A percentile compares a stretch with the other conserved stretches of the same genome.
Evolutionary conservation across 2,329 filamentous ascomycete genomes (phyloP).

Genomic region (Sordariomycetes sp.): DNA sequence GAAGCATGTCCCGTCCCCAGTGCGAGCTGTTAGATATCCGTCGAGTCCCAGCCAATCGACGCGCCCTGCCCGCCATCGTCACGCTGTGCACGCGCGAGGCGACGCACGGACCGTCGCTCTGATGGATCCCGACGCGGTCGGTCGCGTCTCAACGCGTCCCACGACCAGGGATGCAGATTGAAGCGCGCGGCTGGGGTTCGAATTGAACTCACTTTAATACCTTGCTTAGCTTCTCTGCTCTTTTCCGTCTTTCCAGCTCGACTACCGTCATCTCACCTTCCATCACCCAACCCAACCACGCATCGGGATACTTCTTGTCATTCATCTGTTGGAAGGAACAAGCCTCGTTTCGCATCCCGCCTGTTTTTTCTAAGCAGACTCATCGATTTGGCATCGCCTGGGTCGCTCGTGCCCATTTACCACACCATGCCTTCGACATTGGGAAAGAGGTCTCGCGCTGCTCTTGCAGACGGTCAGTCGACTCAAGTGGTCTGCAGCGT

Average conservation of each 20-base stretch:
- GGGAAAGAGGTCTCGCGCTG: constrained; percentile 24
- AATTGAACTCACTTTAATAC: too few relatives aligned
- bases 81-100: not conserved
- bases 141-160: constrained; percentile 21
- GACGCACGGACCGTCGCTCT: constrained; percentile 16
- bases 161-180: constrained; percentile 3
- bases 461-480: constrained; percentile 19
- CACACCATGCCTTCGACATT: constrained; percentile 8
- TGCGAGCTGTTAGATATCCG: too few relatives aligned
- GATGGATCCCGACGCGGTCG: constrained; percentile 17
- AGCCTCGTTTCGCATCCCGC: not conserved
- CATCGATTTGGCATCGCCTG: not conserved
- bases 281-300: too few relatives aligned
- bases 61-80: not conserved
- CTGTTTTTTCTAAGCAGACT: not conserved
- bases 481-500: too few relatives aligned
- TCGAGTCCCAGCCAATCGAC: not conserved
- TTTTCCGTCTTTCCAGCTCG: too few relatives aligned
- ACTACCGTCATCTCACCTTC: too few relatives aligned
- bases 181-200: constrained; percentile 13
- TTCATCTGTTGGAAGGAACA: too few relatives aligned
- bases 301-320: too few relatives aligned
- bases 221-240: too few relatives aligned
- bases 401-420: not conserved
- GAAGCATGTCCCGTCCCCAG: too few relatives aligned